Percentiles rank a stretch among this genome's conserved stretches.
phyloP scores from a whole-genome alignment of 768 basidiomycete genomes.

The Psilocybe cubensis region DNA sequence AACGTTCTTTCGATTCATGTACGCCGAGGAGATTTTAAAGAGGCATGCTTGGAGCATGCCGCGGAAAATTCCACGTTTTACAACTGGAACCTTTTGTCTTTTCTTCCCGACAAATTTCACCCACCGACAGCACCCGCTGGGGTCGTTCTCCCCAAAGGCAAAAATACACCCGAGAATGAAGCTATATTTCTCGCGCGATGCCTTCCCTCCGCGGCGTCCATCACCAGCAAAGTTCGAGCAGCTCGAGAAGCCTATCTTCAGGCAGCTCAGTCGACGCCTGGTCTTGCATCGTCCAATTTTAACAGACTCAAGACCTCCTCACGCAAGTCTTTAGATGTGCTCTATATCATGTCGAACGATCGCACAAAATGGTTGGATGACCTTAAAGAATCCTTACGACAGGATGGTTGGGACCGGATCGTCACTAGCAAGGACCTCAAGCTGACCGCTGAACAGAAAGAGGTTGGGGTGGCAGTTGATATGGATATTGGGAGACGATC shows the following conservation, averaged over 20 bases:
- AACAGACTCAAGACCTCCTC: conserved; percentile 34
- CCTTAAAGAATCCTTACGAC: conserved; percentile 39
- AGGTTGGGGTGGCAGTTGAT: conserved; percentile 53
- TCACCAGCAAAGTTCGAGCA: conserved; percentile 41
- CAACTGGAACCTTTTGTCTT: conserved; percentile 51
- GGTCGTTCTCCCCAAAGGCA: conserved; percentile 25
- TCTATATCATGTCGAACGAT: conserved; percentile 59
- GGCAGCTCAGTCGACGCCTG: conserved; percentile 27
- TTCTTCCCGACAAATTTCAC: conserved; percentile 49
- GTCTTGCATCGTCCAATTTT: conserved; percentile 24
- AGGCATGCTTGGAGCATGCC: conserved; percentile 44
- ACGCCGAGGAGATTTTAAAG: conserved; percentile 55
- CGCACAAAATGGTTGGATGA: conserved; percentile 49
- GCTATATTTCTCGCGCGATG: conserved; percentile 47
- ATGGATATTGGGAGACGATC: conserved; percentile 58
- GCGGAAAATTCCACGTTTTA: conserved; percentile 48
- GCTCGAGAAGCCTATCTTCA: conserved; percentile 42
- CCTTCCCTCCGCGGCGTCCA: conserved; percentile 43
- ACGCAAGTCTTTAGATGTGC: conserved; percentile 35
- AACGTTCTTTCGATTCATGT: conserved; percentile 54
- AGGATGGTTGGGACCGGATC: conserved; percentile 47
- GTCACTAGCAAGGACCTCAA: conserved; percentile 48
- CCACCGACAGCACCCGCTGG: conserved; percentile 30
- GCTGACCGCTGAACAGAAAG: conserved; percentile 47
- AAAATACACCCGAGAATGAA: conserved; percentile 43